Evolutionary conservation across 768 basidiomycete genomes (phyloP), one percentile per base, ranked within the genome.

Genomic region (Neoboletus subvelutipes): DNA sequence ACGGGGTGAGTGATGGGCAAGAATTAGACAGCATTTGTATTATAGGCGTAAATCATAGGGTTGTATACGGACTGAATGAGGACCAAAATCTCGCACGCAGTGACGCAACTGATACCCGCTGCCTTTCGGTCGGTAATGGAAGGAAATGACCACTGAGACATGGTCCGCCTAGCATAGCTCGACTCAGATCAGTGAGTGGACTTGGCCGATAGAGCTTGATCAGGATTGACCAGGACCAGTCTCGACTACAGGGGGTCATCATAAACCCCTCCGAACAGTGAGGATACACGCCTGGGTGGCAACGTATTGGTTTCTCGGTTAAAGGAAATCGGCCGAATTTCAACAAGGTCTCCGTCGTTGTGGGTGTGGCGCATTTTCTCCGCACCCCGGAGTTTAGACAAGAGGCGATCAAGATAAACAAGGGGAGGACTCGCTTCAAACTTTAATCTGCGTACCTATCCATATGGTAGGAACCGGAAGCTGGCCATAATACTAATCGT

Each of bases 1-100:
- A 33, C 15, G 51, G 22, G 20, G 31, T 60, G 37, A 15, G 33
- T 37, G 51, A 34, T 22, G 29, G 17, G 29, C n/a, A 29, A 33
- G n/a, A 50, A 39, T 51, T 20, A 26, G 60, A 57, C n/a, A 43
- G 5, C 20, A 37, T 31, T 43, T 45, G 53, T 31, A 49, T 45
- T 36, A 45, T 29, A 29, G n/a, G 39, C n/a, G n/a, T 42, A 49
- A 26, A 36, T 33, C 33, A 41, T 12, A 29, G 17, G 39, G 15
- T 62, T n/a, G 28, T 46, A 33, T 51, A 37, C 22, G 28, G 36
- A 47, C 22, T 31, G 11, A 28, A 34, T n/a, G 26, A 22, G 18
- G 17, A 13, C 37, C 48, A 28, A 29, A 28, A 39, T 49, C 41
- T 37, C 49, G 45, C 48, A 49, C 26, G 26, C 3, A 28, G 28